Percentiles rank a stretch among this genome's conserved stretches.
Evolutionary conservation across 1,139 yeast species (phyloP).

Genomic region (Hyphopichia buzzinii): DNA sequence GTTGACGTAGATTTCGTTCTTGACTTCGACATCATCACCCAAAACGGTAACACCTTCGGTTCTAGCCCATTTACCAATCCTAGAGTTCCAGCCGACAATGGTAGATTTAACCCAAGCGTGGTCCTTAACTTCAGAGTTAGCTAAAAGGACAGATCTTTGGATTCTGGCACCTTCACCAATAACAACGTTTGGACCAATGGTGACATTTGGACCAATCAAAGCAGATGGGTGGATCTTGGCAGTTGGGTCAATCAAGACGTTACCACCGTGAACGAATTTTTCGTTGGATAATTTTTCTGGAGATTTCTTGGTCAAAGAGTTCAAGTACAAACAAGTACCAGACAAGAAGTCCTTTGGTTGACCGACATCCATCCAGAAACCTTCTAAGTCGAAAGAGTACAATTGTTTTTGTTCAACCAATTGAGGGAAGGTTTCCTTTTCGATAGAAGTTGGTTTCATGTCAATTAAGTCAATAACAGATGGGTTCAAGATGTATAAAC

Average conservation of each 20-base stretch:
- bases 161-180: slow-evolving; percentile 99
- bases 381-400: slow-evolving; percentile 96
- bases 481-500: slow-evolving; percentile 95
- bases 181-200: slow-evolving; percentile 93
- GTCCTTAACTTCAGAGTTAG: slow-evolving; percentile 89
- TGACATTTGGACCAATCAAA: slow-evolving; percentile 97
- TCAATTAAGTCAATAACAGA: slow-evolving; percentile 94
- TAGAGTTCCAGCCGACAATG: slow-evolving; percentile 98
- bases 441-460: slow-evolving; percentile 97
- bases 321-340: slow-evolving; percentile 91
- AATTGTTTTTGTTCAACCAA: slow-evolving; percentile 85
- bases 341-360: slow-evolving; percentile 99
- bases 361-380: slow-evolving; percentile 99
- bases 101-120: slow-evolving; percentile 98
- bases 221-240: slow-evolving; percentile 93
- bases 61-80: slow-evolving; percentile 99
- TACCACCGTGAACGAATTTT: slow-evolving; percentile 82
- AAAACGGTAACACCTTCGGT: slow-evolving; percentile 96
- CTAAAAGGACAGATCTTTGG: slow-evolving; percentile 89
- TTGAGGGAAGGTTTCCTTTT: slow-evolving; percentile 98
- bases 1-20: slow-evolving; percentile 97
- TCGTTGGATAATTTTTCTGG: slow-evolving; percentile 70
- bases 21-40: slow-evolving; percentile 98
- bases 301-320: slow-evolving; percentile 77
- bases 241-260: slow-evolving; percentile 90